Base-by-base conservation (phyloP, 768 basidiomycete genomes). In the Macrolepiota dolichaula region DNA sequence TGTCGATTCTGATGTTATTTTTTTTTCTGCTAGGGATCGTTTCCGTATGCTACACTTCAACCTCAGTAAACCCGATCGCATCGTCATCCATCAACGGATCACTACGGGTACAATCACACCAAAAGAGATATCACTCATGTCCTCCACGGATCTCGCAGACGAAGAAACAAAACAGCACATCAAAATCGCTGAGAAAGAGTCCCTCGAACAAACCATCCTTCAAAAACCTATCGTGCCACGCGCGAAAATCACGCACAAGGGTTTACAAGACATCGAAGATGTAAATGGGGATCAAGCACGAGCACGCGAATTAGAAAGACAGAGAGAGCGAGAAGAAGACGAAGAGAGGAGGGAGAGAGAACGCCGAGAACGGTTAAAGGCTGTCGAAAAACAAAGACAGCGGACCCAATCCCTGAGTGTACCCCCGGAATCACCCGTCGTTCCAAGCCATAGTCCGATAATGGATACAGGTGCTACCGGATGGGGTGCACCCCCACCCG, bases 41-140 rank as follows among this genome's bases (percentile, higher is more conserved):
- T 96, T 94, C 77, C 86, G 94, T 62, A 95, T 88, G 82, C 81
- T 95, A 54, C 85, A 85, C 61, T 96, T 93, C 76, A 96, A 96
- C 75, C 76, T 96, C 69, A 89, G 82, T 77, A 87, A 94, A 75
- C 76, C 79, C 68, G 93, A 95, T 68, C 89, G 92, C 68, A 83
- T 86, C 60, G 79, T 81, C 62, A 84, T 96, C 65, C 92, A 94
- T 72, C 85, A 82, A 68, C 86, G 89, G 65, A 92, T 96, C 69
- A 86, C 85, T 36, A 83, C 82, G 22, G 80, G 80, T 36, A 78
- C 78, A 60, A 84, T 96, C 47, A 75, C 85, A 52, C 83, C 92
- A 6, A 81, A 81, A 69, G 87, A 88, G 64, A 84, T 96, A 56
- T 87, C 91, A 46, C 77, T 84, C 57, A 92, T 96, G 90, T 89